Conservation (phyloP, 1,284 basidiomycete genomes). For the Phylloboletellus chloephorus region DNA sequence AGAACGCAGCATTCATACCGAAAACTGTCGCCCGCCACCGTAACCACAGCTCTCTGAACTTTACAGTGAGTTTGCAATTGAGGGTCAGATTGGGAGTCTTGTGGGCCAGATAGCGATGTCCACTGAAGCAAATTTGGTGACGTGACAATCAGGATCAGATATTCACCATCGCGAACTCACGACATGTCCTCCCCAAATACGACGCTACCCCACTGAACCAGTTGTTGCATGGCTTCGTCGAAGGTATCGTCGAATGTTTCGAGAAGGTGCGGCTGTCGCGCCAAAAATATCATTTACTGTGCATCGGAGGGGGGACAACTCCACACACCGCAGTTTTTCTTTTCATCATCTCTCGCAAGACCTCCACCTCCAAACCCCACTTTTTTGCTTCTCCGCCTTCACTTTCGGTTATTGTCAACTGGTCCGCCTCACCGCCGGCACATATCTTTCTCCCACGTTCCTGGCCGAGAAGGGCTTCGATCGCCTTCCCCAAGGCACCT, state of each 20-base stretch:
- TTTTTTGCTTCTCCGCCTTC: slow-evolving; percentile 66
- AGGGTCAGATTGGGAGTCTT: slow-evolving; percentile 66
- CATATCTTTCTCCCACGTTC: slow-evolving; percentile 72
- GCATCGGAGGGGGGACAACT: slow-evolving; percentile 8
- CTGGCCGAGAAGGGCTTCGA: slow-evolving; percentile 65
- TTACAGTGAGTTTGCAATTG: slow-evolving; percentile 67
- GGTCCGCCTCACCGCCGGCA: slow-evolving; percentile 41
- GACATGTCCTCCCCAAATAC: slow-evolving; percentile 63
- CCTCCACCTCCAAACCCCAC: slow-evolving; percentile 65
- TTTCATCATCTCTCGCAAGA: slow-evolving; percentile 51
- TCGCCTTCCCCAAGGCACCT: slow-evolving; percentile 68
- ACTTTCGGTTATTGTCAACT: slow-evolving; percentile 32
- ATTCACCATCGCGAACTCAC: slow-evolving; percentile 45
- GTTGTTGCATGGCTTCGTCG: slow-evolving; percentile 76
- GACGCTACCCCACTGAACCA: slow-evolving; percentile 78
- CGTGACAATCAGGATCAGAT: slow-evolving; percentile 22
- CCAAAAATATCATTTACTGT: slow-evolving; percentile 16
- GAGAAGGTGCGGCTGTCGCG: slow-evolving; percentile 45
- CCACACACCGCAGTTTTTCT: slow-evolving; percentile 49
- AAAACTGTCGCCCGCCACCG: slow-evolving; percentile 66
- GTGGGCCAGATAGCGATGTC: slow-evolving; percentile 73
- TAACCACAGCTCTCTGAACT: slow-evolving; percentile 59
- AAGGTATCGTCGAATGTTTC: slow-evolving; percentile 66
- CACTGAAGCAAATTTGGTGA: slow-evolving; percentile 41
- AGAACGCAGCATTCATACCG: slow-evolving; percentile 42